Conservation (phyloP, 768 basidiomycete genomes). For the Peribolospora baueri region DNA sequence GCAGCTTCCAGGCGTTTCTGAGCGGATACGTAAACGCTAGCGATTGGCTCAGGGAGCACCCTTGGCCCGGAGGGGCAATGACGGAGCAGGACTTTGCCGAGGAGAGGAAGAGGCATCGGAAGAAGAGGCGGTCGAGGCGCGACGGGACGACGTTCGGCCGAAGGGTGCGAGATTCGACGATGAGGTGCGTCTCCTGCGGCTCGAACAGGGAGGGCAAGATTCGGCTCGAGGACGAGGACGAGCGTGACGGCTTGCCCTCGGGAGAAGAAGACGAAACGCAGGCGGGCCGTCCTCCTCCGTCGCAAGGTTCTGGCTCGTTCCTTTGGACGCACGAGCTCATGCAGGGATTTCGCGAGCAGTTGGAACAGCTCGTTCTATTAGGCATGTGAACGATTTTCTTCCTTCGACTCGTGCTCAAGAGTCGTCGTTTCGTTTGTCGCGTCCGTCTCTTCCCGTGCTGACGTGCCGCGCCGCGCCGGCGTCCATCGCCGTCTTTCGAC, state of each 20-base stretch:
- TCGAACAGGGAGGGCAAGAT: background rate
- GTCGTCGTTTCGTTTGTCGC: too few relatives aligned
- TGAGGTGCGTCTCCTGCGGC: background rate
- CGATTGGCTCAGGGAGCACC: conserved; percentile 60
- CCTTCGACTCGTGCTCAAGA: too few relatives aligned
- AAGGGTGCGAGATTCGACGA: background rate
- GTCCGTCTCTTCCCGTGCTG: too few relatives aligned
- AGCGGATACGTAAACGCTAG: conserved; percentile 66
- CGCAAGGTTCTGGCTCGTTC: too few relatives aligned
- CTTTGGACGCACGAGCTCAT: conserved; percentile 51
- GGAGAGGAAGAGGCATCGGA: too few relatives aligned
- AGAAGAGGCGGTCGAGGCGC: too few relatives aligned
- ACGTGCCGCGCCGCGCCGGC: too few relatives aligned
- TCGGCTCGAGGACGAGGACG: conserved; percentile 32
- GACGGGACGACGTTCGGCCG: background rate
- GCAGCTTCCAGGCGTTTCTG: conserved; percentile 71
- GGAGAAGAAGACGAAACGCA: conserved; percentile 33
- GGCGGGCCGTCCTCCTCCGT: conserved; percentile 30
- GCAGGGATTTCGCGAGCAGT: conserved; percentile 31
- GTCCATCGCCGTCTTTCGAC: background rate
- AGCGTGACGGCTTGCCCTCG: conserved; percentile 24
- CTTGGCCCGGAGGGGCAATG: conserved; percentile 66
- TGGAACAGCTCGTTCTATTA: too few relatives aligned
- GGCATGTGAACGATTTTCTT: too few relatives aligned
- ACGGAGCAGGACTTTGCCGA: conserved; percentile 13